phyloP scores from a whole-genome alignment of 2,329 filamentous ascomycete species.

The Didymellaceae sp. region DNA sequence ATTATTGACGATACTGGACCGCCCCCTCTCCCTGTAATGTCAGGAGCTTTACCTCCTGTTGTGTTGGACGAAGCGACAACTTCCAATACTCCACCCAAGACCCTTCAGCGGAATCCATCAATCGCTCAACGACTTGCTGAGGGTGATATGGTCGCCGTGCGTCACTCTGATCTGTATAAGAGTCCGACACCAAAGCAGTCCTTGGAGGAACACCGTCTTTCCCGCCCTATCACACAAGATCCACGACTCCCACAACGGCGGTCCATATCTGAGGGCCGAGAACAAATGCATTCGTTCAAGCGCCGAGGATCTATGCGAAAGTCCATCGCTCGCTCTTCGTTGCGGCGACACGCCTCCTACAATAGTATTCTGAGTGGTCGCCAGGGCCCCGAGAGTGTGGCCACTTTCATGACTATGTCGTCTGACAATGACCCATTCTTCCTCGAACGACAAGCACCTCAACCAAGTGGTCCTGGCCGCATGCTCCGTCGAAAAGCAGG shows the following conservation, averaged over 20 bases:
- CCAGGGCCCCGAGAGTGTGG: conserved; percentile 65
- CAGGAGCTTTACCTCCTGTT: conserved; percentile 52
- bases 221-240: conserved; percentile 26
- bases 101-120: conserved; percentile 22
- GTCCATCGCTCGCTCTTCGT: conserved; percentile 48
- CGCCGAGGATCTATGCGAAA: conserved; percentile 39
- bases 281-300: conserved; percentile 45
- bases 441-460: conserved; percentile 42
- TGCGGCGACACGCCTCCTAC: conserved; percentile 65
- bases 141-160: conserved; percentile 16
- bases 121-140: conserved; percentile 27
- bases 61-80: conserved; percentile 17
- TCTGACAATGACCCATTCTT: conserved; percentile 51
- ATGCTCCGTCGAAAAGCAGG: conserved; percentile 57
- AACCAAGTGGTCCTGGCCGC: conserved; percentile 33
- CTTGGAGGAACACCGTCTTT: conserved; percentile 25
- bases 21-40: conserved; percentile 63
- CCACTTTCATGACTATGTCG: conserved; percentile 57
- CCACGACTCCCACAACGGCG: conserved; percentile 31
- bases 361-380: conserved; percentile 62
- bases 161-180: conserved; percentile 31
- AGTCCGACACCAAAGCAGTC: conserved; percentile 17
- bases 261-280: conserved; percentile 41
- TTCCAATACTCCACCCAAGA: background rate
- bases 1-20: conserved; percentile 75